phyloP scores from a whole-genome alignment of 257 asterid genomes.

The Penstemon newberryi region DNA sequence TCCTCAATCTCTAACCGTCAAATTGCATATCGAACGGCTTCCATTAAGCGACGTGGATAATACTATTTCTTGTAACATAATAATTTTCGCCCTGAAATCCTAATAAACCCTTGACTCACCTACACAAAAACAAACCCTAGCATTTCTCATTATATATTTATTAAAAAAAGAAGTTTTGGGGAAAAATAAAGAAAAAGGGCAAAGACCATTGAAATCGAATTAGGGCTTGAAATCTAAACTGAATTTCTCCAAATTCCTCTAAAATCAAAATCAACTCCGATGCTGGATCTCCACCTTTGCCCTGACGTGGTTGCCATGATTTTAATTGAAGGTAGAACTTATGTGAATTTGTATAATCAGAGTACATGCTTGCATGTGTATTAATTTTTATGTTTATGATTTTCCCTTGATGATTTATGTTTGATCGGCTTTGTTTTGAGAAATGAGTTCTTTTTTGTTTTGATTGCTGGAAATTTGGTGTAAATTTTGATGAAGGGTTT shows the following conservation, averaged over 20 bases:
- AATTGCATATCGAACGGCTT: slow-evolving; percentile 11
- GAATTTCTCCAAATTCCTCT: slow-evolving; percentile 31
- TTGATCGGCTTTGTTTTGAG: slow-evolving; percentile 31
- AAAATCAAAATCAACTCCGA: slow-evolving; percentile 33
- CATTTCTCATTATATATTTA: slow-evolving; percentile 33
- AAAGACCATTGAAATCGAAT: slow-evolving; percentile 31
- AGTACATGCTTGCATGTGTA: slow-evolving; percentile 22
- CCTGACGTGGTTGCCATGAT: slow-evolving; percentile 39
- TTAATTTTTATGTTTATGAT: too few species aligned
- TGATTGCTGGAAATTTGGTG: slow-evolving; percentile 28
- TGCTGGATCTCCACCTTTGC: slow-evolving; percentile 51
- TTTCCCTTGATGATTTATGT: slow-evolving; percentile 20
- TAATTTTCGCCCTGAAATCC: slow-evolving; percentile 25
- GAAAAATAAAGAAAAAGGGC: slow-evolving; percentile 21
- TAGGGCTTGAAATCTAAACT: slow-evolving; percentile 70
- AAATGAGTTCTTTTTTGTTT: slow-evolving; percentile 29
- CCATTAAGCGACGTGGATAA: slow-evolving; percentile 21
- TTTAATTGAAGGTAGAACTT: slow-evolving; percentile 49
- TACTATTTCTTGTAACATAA: slow-evolving; percentile 13
- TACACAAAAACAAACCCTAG: slow-evolving; percentile 52
- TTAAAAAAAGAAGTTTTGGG: slow-evolving; percentile 25
- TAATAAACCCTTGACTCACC: slow-evolving; percentile 31
- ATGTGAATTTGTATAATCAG: slow-evolving; percentile 10
- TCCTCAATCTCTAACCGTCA: slow-evolving; percentile 30
- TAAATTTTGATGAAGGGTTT: slow-evolving; percentile 26